Base-by-base conservation (phyloP, 371 early-diverging fungal species). In the Capillidium rhysosporum region DNA sequence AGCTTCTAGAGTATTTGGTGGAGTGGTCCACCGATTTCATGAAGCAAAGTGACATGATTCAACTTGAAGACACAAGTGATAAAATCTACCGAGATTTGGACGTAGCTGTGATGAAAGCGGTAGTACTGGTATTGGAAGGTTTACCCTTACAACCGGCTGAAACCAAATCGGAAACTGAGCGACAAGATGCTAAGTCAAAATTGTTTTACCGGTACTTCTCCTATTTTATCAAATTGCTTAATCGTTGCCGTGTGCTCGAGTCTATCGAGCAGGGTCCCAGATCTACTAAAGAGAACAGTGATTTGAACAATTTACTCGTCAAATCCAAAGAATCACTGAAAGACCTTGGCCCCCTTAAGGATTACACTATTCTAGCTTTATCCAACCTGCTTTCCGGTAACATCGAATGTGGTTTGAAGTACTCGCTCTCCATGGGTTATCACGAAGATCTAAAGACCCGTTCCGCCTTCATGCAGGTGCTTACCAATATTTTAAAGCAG, bases 401-500 rank as follows among this genome's bases (percentile, higher is more conserved):
- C 65, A 78, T 92, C 38, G 92, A 91, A 60, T 77, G 84, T 49
- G 92, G 90, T 21, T 69, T 93, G 52, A 82, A 85, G 60, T 85
- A 82, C 62, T 89, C 90, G 31, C 66, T 93, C 23, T 78, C 88
- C 0, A 84, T 89, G 77, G 87, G 88, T 21, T 93, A 93, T 57
- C 85, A 92, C 58, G 91, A 90, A 60, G 92, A 92, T 64, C 69
- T 77, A 16, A 76, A 80, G 49, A 87, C 84, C 43, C 34, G 73
- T 92, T 80, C 87, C 0, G 81, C 91, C 7, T 93, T 93, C 53
- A 89, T 88, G 71, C 82, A 89, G 54, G 92, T 93, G 23, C 66
- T 93, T 58, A 88, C 92, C 21, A 86, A 90, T 57, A 80, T 92
- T 46, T 65, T 93, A 29, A 81, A 85, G 53, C 76, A 82, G 60